Percentiles rank a stretch among this genome's conserved stretches.
These are phyloP conservation scores for Asclepias syriaca DNA, from an alignment of 257 asterid species.

Conservation along the genomic window DNA sequence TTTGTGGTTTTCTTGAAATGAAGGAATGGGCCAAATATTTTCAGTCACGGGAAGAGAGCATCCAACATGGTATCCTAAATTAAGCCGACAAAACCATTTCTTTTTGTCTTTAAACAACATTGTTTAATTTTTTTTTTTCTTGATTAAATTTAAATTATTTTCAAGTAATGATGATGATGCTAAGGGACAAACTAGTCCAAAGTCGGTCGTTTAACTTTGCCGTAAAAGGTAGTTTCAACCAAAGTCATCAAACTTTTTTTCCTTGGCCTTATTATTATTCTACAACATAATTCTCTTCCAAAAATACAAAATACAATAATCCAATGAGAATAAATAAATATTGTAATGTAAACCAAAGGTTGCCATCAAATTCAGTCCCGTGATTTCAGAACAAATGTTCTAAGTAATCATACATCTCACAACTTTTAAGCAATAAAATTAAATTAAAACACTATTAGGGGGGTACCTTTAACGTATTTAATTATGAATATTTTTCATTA, in stretches of 20 bases:
- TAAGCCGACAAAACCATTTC: constrained; percentile 16
- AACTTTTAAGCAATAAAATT: constrained; percentile 27
- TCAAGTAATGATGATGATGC: not conserved
- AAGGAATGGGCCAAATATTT: constrained; percentile 9
- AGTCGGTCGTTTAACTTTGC: constrained; percentile 2
- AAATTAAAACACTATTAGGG: not conserved
- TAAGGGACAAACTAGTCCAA: not conserved
- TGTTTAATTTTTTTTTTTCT: not conserved
- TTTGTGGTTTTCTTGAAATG: not conserved
- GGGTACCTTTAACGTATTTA: too few species aligned
- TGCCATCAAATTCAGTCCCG: constrained; percentile 37
- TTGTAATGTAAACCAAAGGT: too few species aligned
- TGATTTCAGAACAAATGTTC: constrained; percentile 40
- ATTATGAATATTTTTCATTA: not conserved
- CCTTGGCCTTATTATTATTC: not conserved
- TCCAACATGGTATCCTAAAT: not conserved
- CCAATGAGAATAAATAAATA: too few species aligned
- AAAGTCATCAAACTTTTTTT: constrained; percentile 6
- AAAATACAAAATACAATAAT: not conserved
- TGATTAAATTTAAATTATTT: not conserved
- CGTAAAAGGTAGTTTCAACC: constrained; percentile 8
- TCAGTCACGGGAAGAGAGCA: constrained; percentile 22
- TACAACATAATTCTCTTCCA: not conserved
- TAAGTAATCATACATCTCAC: constrained; percentile 30
- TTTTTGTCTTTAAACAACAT: not conserved